Base-by-base conservation (phyloP, 352 stramenopile species). In the Phytophthora fragariae region DNA sequence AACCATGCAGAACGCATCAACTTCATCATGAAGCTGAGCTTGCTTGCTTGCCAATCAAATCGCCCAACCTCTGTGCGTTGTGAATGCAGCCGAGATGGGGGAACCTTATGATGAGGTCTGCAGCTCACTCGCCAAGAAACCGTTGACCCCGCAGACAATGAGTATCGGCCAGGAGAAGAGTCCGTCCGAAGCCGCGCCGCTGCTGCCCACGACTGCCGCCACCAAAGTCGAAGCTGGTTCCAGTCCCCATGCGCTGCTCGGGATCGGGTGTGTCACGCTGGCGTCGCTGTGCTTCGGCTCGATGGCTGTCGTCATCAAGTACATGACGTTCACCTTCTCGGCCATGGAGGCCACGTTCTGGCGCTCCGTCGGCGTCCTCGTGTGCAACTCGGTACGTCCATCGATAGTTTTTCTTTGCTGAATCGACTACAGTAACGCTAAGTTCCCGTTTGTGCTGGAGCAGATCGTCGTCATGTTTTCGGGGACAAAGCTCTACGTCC, bases 321-420 rank as follows among this genome's bases (percentile, higher is more conserved):
- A 84, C 76, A 74, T 78, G 52, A 88, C 83, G 29, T 85, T 71
- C 71, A 79, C 70, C 41, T 84, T 92, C 70, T 85, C 85, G 29
- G 85, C 86, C 11, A 91, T 92, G 83, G 86, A 92, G 55, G 82
- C 79, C 41, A 79, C 91, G n/a, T 90, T 92, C 65, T 94, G 85
- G 86, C 82, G 83, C 31, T 90, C 83, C 5, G 19, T 75, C 2
- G 75, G 80, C n/a, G 76, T 85, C 2, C 78, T 88, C 50, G 11
- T 80, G 19, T 77, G 82, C 61, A 93, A 91, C 62, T 87, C 77
- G 41, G 85, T 92, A 57, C 58, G 78, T 67, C 9, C 3, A n/a
- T 31, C 29, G 29, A 8, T 31, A 31, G 29, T 31, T 31, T 31
- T 31, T 31, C 29, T 50, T 14, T 17, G 8, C 17, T 54, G n/a